Percentiles rank a stretch among this genome's conserved stretches.
Evolutionary conservation across 208 protist genomes (phyloP).

Genomic region (Acanthamoeba rhysodes): DNA sequence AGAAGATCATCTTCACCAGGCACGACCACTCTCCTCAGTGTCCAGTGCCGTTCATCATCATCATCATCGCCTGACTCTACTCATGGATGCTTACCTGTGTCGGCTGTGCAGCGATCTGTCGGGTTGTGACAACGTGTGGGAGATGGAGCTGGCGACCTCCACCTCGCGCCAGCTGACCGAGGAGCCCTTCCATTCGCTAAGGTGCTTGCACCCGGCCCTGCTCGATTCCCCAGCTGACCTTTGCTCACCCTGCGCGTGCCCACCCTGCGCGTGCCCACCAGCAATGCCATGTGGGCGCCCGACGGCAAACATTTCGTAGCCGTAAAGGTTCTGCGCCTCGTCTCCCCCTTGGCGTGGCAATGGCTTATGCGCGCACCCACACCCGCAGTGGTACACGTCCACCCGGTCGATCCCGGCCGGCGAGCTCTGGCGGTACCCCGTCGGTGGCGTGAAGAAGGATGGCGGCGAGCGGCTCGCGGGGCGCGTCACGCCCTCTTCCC

Average conservation of each 20-base stretch:
- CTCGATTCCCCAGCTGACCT: not conserved
- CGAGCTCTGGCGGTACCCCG: slow-evolving; percentile 45
- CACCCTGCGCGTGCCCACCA: not conserved
- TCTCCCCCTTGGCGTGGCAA: no score
- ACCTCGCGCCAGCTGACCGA: slow-evolving; percentile 3
- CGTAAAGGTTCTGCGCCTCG: not conserved
- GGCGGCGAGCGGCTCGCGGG: slow-evolving; percentile 18
- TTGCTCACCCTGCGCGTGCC: no score
- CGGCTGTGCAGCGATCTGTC: slow-evolving; percentile 1
- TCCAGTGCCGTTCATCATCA: not conserved
- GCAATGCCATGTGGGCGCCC: not conserved
- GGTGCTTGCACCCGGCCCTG: not conserved
- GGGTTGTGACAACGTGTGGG: slow-evolving; percentile 71
- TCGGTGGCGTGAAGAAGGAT: not conserved
- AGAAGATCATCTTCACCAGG: slow-evolving; percentile 42
- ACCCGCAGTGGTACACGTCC: slow-evolving; percentile 46
- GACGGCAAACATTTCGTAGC: not conserved
- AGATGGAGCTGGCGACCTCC: not conserved
- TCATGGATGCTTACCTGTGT: not conserved
- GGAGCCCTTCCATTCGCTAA: not conserved
- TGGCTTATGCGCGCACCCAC: no score
- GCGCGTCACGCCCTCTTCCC: not conserved
- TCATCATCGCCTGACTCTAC: no score
- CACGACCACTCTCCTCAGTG: no score
- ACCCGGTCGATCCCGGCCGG: slow-evolving; percentile 60